A percentile compares a stretch with the other conserved stretches of the same genome.
These are phyloP conservation scores for Elsinoe arachidis DNA, from an alignment of 2,329 filamentous ascomycete species.

Conservation along the genomic window DNA sequence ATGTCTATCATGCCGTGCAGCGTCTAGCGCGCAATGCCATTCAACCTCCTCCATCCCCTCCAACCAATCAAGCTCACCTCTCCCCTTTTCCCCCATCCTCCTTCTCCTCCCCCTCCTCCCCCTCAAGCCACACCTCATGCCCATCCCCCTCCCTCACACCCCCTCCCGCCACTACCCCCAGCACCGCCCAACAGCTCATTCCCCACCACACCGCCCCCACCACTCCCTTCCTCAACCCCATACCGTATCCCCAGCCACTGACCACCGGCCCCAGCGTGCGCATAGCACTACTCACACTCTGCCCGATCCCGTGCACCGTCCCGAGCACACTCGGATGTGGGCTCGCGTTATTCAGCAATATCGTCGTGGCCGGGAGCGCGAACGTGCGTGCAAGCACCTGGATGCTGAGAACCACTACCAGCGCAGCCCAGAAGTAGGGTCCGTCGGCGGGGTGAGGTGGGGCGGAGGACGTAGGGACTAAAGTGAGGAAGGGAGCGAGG, in stretches of 20 bases:
- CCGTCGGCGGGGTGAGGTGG: slow-evolving; percentile 35
- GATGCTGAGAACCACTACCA: slow-evolving; percentile 34
- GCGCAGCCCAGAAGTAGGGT: slow-evolving; percentile 34
- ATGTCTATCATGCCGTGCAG: neutral
- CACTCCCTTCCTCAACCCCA: slow-evolving; percentile 44
- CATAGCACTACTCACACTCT: slow-evolving; percentile 45
- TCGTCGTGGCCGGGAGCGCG: slow-evolving; percentile 49
- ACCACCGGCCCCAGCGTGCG: slow-evolving; percentile 49
- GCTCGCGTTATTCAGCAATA: slow-evolving; percentile 52
- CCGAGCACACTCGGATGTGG: slow-evolving; percentile 49
- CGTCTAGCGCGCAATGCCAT: neutral
- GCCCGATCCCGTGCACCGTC: slow-evolving; percentile 51
- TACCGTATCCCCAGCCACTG: slow-evolving; percentile 44
- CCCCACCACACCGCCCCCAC: slow-evolving; percentile 52
- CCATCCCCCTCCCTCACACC: slow-evolving; percentile 56
- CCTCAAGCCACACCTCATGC: slow-evolving; percentile 49
- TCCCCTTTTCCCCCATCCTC: neutral
- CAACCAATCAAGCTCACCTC: neutral
- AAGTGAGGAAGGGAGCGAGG: slow-evolving; percentile 36
- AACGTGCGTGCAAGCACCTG: slow-evolving; percentile 42
- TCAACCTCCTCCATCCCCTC: neutral
- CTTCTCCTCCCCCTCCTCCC: slow-evolving; percentile 29
- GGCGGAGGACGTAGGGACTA: slow-evolving; percentile 31
- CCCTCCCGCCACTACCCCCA: slow-evolving; percentile 50
- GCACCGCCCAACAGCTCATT: slow-evolving; percentile 43